Conservation (phyloP, 1,284 basidiomycete species). For the Trametes pubescens region DNA sequence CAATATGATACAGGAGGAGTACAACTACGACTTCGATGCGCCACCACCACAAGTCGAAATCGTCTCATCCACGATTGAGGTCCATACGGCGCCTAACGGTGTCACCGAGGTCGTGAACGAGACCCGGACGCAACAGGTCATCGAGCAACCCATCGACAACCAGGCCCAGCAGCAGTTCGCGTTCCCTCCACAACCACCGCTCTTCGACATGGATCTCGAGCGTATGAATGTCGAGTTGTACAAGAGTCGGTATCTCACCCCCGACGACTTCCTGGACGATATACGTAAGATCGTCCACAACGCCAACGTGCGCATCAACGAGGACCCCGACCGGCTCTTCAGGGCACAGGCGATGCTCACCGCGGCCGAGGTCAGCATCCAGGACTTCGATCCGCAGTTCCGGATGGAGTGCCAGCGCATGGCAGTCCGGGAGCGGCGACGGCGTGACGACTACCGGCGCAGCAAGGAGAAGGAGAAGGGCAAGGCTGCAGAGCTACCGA, state of each 20-base stretch:
- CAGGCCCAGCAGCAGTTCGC: conserved; percentile 33
- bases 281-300: conserved; percentile 92
- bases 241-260: conserved; percentile 88
- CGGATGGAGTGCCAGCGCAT: conserved; percentile 88
- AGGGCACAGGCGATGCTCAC: conserved; percentile 93
- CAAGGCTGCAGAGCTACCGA: conserved; percentile 48
- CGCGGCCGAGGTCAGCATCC: conserved; percentile 86
- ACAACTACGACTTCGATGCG: conserved; percentile 60
- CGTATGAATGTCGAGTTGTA: conserved; percentile 90
- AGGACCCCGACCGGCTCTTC: conserved; percentile 81
- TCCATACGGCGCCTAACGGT: conserved; percentile 52
- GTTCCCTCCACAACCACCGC: conserved; percentile 41
- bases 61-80: conserved; percentile 49
- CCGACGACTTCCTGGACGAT: conserved; percentile 89
- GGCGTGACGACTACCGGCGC: conserved; percentile 67
- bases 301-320: conserved; percentile 67
- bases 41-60: conserved; percentile 38
- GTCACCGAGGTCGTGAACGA: conserved; percentile 54
- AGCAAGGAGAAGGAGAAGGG: conserved; percentile 60
- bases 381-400: conserved; percentile 89
- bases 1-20: conserved; percentile 66
- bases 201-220: conserved; percentile 91
- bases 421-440: conserved; percentile 80
- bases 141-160: conserved; percentile 37
- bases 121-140: conserved; percentile 35